These are phyloP conservation scores for Tephrocybe sp. DNA, from an alignment of 768 basidiomycete species.

Conservation along the genomic window DNA sequence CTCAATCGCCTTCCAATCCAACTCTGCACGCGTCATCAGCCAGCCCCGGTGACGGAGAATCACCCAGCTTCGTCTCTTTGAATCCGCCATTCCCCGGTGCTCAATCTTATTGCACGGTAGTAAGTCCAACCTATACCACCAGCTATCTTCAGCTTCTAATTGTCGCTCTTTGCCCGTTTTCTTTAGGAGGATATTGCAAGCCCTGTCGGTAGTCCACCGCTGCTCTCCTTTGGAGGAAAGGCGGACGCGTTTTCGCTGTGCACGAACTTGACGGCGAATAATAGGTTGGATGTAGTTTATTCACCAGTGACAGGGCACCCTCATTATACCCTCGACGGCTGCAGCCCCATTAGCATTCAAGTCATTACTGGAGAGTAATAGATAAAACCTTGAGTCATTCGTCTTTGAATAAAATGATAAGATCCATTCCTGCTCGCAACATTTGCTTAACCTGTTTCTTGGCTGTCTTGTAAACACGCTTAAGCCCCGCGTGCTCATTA, in stretches of 20 bases:
- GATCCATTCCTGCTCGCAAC: too few relatives aligned
- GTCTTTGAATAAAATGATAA: too few relatives aligned
- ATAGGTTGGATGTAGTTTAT: constrained; percentile 39
- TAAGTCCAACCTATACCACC: constrained; percentile 22
- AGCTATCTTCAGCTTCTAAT: not conserved
- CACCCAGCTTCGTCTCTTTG: constrained; percentile 42
- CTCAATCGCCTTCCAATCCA: constrained; percentile 35
- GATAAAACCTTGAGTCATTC: too few relatives aligned
- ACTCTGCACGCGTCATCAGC: constrained; percentile 37
- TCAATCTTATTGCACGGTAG: constrained; percentile 40
- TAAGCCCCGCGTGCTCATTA: too few relatives aligned
- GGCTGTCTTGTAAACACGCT: too few relatives aligned
- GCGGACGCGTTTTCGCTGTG: constrained; percentile 41
- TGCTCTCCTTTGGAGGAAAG: constrained; percentile 39
- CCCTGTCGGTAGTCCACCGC: constrained; percentile 24
- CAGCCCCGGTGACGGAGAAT: constrained; percentile 37
- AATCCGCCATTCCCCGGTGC: constrained; percentile 42
- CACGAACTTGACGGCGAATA: constrained; percentile 39
- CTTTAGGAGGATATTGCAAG: constrained; percentile 19
- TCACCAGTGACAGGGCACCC: constrained; percentile 41
- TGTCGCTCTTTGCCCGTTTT: not conserved
- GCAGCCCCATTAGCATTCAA: constrained; percentile 37
- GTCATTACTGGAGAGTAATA: constrained; percentile 18
- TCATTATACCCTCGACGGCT: constrained; percentile 35
- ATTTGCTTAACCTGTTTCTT: not conserved